Conservation (phyloP, 768 basidiomycete species). For the Tubosaeta sp. region DNA sequence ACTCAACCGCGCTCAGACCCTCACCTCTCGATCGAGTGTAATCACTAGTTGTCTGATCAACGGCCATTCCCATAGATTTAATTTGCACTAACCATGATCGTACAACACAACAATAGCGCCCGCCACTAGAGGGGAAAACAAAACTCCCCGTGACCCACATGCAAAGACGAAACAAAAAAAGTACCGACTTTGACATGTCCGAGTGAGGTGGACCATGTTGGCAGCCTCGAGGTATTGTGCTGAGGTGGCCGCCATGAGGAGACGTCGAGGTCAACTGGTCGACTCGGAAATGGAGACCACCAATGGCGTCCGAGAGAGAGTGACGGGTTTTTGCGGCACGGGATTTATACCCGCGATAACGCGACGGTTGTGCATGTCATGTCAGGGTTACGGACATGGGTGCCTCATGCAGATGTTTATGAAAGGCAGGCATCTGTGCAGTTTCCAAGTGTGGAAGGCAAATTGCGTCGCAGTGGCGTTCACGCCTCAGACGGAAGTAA, state of each 20-base stretch:
- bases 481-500: background rate
- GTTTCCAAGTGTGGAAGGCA: background rate
- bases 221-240: conserved; percentile 2
- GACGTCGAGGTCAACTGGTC: background rate
- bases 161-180: background rate
- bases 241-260: conserved; percentile 1
- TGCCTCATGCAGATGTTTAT: background rate
- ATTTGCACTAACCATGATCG: conserved; percentile 13
- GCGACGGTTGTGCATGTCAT: background rate
- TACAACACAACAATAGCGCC: conserved; percentile 12
- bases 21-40: conserved; percentile 16
- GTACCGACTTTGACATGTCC: conserved; percentile 10
- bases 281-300: background rate
- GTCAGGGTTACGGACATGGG: background rate
- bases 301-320: background rate
- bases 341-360: conserved; percentile 1
- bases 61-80: background rate
- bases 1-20: background rate
- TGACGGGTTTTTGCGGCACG: background rate
- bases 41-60: conserved; percentile 5
- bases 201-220: conserved; percentile 2
- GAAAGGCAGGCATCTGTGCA: background rate
- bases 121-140: conserved; percentile 1
- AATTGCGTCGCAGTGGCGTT: background rate
- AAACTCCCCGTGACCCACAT: background rate